Conservation (phyloP, 2,329 filamentous ascomycete species). For the Fusarium succisae region DNA sequence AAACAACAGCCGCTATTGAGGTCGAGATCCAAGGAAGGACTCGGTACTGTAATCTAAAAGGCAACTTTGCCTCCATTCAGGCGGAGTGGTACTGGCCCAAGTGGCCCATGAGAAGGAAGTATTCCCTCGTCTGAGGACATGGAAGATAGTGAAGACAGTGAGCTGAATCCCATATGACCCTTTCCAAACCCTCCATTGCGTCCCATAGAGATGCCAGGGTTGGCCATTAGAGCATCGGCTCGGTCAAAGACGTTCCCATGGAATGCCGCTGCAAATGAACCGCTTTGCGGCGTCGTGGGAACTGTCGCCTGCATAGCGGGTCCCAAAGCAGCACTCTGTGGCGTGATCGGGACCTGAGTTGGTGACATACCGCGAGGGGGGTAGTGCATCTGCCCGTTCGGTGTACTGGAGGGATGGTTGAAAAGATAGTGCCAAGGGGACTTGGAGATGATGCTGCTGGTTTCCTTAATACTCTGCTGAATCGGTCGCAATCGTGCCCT, state of each 20-base stretch:
- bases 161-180: conserved; percentile 52
- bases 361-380: conserved; percentile 43
- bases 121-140: conserved; percentile 53
- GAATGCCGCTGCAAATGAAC: conserved; percentile 64
- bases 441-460: conserved; percentile 73
- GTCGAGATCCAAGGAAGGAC: conserved; percentile 23
- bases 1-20: conserved; percentile 20
- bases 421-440: conserved; percentile 65
- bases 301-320: conserved; percentile 92
- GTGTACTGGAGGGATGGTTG: conserved; percentile 19
- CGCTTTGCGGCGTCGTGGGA: conserved; percentile 72
- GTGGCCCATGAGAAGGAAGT: conserved; percentile 46
- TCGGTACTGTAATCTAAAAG: conserved; percentile 41
- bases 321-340: conserved; percentile 87
- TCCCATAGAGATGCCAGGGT: conserved; percentile 66
- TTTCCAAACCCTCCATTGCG: conserved; percentile 59
- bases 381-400: conserved; percentile 34
- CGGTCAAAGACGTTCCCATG: conserved; percentile 68
- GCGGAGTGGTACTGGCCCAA: conserved; percentile 47
- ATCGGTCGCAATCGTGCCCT: conserved; percentile 80
- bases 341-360: conserved; percentile 75
- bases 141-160: conserved; percentile 53
- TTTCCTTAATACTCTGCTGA: conserved; percentile 84
- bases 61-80: conserved; percentile 52
- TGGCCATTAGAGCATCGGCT: conserved; percentile 66